Evolutionary conservation across 805 yeast genomes (phyloP).

Genomic region (Candida koratica): DNA sequence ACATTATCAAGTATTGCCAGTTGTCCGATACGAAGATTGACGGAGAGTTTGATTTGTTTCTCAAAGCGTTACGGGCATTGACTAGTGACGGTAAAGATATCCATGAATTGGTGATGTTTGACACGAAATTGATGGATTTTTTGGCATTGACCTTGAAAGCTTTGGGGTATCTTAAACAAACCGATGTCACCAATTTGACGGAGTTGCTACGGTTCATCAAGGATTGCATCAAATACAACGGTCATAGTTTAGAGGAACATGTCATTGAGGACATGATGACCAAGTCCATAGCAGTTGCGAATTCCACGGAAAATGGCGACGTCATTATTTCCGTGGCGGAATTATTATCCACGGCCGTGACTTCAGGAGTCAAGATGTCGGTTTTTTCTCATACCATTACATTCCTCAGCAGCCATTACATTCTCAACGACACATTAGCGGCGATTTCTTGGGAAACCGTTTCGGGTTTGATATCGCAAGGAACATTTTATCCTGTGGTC

Average conservation of each 20-base stretch:
- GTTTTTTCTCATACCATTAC: constrained; percentile 36
- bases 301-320: constrained; percentile 32
- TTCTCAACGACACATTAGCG: constrained; percentile 31
- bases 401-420: constrained; percentile 44
- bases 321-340: constrained; percentile 38
- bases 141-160: constrained; percentile 13
- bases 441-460: constrained; percentile 38
- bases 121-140: constrained; percentile 20
- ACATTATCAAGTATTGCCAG: constrained; percentile 45
- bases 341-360: constrained; percentile 44
- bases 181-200: constrained; percentile 14
- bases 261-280: constrained; percentile 29
- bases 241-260: constrained; percentile 40
- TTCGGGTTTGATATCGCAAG: constrained; percentile 33
- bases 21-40: constrained; percentile 33
- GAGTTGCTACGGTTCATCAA: constrained; percentile 31
- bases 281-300: constrained; percentile 34
- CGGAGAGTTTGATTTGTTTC: constrained; percentile 49
- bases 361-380: constrained; percentile 42
- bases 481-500: constrained; percentile 22
- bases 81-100: constrained; percentile 54
- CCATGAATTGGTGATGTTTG: constrained; percentile 46
- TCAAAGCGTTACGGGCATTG: constrained; percentile 43
- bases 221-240: constrained; percentile 47
- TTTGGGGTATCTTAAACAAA: constrained; percentile 12